Evolutionary conservation across 169 alveolate genomes (phyloP), one percentile per base, ranked within the genome.

Genomic region (Cryptosporidium muris): DNA sequence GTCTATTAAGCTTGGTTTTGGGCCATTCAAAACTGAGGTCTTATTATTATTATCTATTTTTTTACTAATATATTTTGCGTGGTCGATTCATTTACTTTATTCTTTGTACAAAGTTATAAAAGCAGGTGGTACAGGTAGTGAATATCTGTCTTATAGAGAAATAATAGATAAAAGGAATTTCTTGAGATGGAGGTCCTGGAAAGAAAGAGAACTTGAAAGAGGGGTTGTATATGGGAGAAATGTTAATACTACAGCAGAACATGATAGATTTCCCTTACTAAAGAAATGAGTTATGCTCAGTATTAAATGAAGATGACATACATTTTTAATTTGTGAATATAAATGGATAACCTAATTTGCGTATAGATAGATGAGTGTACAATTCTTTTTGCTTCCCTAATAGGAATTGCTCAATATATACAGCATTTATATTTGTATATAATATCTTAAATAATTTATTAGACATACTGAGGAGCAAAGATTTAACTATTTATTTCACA

Each of bases 61-160:
- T 25, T 25, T 25, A 25, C 25, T 25, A 25, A 25, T 25, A 12
- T 74, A 47, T 51, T 43, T 68, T 4, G 60, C 60, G 68, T 74
- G 85, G 85, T 74, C 54, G 6, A 14, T 68, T 0, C 85, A 74
- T n/a, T 58, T 74, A 40, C 12, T 74, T 58, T 74, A 74, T 47
- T 74, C 85, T 12, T 48, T 53, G 40, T 74, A 58, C 62, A 74
- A 74, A 63, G 85, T 74, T 7, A 36, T 74, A 43, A 56, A 62
- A 45, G 85, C 85, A 8, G 85, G 85, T 16, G 85, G 85, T 54
- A 74, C 37, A 4, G 85, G 85, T 58, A 63, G 85, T 60, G 85
- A 74, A 43, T 74, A 74, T 43, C 47, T 74, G 12, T 74, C 85
- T 16, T 74, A 74, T 68, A 74, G 85, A 58, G 85, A 74, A 37